Base-by-base conservation (phyloP, 2,329 filamentous ascomycete species). In the Claviceps maximensis region DNA sequence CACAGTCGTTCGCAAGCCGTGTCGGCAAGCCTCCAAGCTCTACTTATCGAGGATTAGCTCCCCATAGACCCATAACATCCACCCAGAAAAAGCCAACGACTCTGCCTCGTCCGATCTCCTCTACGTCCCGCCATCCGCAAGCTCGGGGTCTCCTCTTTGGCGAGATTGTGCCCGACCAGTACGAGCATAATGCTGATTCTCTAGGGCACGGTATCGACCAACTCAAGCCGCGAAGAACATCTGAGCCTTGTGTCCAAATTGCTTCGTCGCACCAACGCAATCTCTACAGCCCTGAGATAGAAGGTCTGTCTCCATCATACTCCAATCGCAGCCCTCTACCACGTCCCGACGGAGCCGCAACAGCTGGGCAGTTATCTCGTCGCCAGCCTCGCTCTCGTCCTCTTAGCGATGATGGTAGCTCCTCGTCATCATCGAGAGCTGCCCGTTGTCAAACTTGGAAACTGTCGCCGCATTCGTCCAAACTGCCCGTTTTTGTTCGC, bases 61-160 rank as follows among this genome's bases (percentile, higher is more conserved):
- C 66, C 53, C 66, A 66, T 33, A 67, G 62, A 47, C 66, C 67
- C 52, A 65, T 64, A 63, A 63, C 66, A 58, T 61, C 62, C 53
- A 56, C 67, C 38, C 57, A 62, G 52, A 62, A 61, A 51, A 63
- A 65, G 60, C 62, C 57, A 60, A 67, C 63, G 61, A 65, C 63
- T 63, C 65, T 65, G 44, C 65, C 65, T 44, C 56, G 64, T 65
- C 54, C 65, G 57, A 57, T 59, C 44, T 58, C 64, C 50, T 58
- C 62, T 44, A 63, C 68, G 58, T 62, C 70, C 63, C 57, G 58
- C 63, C 60, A 58, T 50, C 63, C 61, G 33, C 65, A 66, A 56
- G 59, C 71, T 48, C 73, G 74, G 52, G 76, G 76, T 56, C 78
- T 87, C 38, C 70, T 90, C 21, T 91, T 91, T 69, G 87, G 87